Evolutionary conservation across 176 grass and related monocot genomes (phyloP), one percentile per base, ranked within the genome.

Genomic region (Avena atlantica): DNA sequence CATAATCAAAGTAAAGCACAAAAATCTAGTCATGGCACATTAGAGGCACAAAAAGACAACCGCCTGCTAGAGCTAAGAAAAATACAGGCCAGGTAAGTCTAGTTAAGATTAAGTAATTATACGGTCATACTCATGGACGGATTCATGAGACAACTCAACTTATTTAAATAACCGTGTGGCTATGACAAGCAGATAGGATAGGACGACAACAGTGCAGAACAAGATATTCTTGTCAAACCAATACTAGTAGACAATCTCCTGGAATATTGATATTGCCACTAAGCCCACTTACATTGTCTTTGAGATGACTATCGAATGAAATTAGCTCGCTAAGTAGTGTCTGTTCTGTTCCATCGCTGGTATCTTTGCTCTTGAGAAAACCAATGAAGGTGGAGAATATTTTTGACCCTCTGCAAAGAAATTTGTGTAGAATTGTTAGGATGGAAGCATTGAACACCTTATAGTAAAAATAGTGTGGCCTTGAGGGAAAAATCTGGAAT

Each of bases 331-430:
- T 89, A 37, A 93, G 77, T 37, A 98, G 86, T 61, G 92, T 63
- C 56, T 93, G 90, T 79, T 94, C 89, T 52, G 94, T 96, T 89
- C 90, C 94, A 90, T 98, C 96, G 20, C 56, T 92, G 16, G 86
- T 67, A 76, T 95, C 91, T 78, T 95, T 94, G 82, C 93, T 98
- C 89, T 98, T 95, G n/a, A 98, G 76, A 79, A 98, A 98, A 29
- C 92, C 92, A 47, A 98, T 92, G 60, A 98, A 98, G 5, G 89
- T 82, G 47, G 95, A 93, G 85, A 98, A 98, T 77, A 95, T 92
- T 71, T 95, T 98, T 78, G 93, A 98, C 34, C 96, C 95, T 40
- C 96, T 95, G 82, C 14, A 87, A 72, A 48, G 31, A 86, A 55
- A 89, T 49, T 49, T 67, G 63, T 53, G 8, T 12, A 76, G 17